A percentile compares a stretch with the other conserved stretches of the same genome.
These are phyloP conservation scores for Cokeromyces recurvatus DNA, from an alignment of 371 early-diverging fungal genomes.

Conservation along the genomic window DNA sequence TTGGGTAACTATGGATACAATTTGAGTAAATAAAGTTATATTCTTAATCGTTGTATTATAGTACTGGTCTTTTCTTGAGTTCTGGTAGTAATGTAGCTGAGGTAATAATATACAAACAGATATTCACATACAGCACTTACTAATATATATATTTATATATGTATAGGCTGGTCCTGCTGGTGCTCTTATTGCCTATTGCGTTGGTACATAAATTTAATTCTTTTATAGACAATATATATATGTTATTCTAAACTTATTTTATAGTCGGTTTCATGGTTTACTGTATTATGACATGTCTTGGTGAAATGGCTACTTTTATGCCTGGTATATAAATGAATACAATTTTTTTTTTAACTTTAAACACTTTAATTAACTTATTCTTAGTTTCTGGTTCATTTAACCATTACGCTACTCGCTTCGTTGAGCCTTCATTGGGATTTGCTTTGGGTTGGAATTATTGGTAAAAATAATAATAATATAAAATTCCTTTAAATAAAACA, in stretches of 20 bases:
- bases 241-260: background rate
- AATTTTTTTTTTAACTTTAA: background rate
- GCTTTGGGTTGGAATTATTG: conserved; percentile 86
- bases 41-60: background rate
- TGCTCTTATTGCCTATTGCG: conserved; percentile 43
- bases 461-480: too few species aligned
- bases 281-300: conserved; percentile 74
- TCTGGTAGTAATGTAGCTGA: conserved; percentile 67
- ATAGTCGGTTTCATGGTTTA: conserved; percentile 49
- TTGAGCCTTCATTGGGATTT: conserved; percentile 79
- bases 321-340: conserved; percentile 23
- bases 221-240: background rate
- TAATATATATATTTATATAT: too few species aligned
- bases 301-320: conserved; percentile 80
- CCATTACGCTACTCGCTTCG: conserved; percentile 77
- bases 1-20: conserved; percentile 35
- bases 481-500: too few species aligned
- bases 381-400: conserved; percentile 79
- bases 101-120: too few species aligned
- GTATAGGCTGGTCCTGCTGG: conserved; percentile 50
- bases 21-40: background rate
- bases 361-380: background rate
- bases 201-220: conserved; percentile 37
- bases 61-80: conserved; percentile 80
- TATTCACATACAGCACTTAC: too few species aligned